Percentiles rank a stretch among this genome's conserved stretches.
phyloP scores from a whole-genome alignment of 768 basidiomycete species.

The Ramaria sp. region DNA sequence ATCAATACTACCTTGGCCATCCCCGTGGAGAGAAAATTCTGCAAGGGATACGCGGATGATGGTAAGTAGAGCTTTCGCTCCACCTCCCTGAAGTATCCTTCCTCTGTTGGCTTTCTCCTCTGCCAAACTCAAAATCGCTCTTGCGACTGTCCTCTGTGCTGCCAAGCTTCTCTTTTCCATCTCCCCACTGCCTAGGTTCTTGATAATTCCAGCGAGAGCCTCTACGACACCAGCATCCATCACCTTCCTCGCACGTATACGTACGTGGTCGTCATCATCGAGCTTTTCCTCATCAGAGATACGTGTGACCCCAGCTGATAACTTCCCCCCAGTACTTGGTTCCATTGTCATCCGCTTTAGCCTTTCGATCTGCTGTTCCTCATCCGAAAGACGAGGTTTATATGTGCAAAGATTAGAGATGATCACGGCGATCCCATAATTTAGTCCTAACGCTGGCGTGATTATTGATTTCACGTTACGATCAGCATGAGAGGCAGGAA shows the following conservation, averaged over 20 bases:
- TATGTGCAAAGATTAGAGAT: constrained; percentile 65
- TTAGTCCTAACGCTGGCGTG: neutral
- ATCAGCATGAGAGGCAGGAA: constrained; percentile 9
- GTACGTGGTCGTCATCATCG: constrained; percentile 61
- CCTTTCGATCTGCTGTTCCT: constrained; percentile 75
- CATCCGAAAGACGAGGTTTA: constrained; percentile 60
- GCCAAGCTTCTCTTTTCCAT: neutral
- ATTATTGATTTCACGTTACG: constrained; percentile 8
- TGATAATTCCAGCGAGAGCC: constrained; percentile 46
- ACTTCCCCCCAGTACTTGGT: constrained; percentile 13
- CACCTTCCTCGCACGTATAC: constrained; percentile 42
- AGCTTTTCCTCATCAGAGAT: constrained; percentile 23
- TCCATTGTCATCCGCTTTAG: constrained; percentile 64
- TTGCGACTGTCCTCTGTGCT: constrained; percentile 33
- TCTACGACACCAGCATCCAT: constrained; percentile 54
- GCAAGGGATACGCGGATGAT: constrained; percentile 38
- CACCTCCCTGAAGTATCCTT: constrained; percentile 65
- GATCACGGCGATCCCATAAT: constrained; percentile 68
- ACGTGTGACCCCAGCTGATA: constrained; percentile 8
- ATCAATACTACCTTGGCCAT: constrained; percentile 17
- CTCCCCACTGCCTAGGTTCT: constrained; percentile 21
- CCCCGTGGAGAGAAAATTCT: constrained; percentile 21
- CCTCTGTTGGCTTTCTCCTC: constrained; percentile 74
- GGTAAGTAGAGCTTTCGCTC: constrained; percentile 50
- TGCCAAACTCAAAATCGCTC: constrained; percentile 56